Conservation (phyloP, 2,329 filamentous ascomycete genomes). For the Aureobasidium mangrovei region DNA sequence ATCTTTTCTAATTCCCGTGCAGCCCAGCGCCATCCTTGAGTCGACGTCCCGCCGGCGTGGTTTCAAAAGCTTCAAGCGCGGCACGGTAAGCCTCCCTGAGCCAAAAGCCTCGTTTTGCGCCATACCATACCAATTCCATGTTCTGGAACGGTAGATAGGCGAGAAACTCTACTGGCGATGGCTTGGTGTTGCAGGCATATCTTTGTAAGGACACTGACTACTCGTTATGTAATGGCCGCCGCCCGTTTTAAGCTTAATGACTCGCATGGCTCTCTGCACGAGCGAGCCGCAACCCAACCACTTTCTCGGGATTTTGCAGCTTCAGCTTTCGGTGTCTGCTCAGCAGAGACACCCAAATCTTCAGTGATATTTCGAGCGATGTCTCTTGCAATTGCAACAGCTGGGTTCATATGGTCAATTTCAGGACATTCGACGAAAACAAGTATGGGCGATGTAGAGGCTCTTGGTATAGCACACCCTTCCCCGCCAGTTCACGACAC, state of each 20-base stretch:
- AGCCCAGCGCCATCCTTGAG: not conserved
- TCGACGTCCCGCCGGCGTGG: not conserved
- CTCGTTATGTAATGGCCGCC: not conserved
- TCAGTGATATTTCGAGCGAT: conserved; percentile 48
- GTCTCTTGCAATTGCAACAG: conserved; percentile 61
- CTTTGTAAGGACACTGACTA: not conserved
- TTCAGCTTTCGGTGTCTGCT: not conserved
- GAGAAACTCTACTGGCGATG: not conserved
- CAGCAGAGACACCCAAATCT: not conserved
- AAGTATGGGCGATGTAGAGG: conserved; percentile 64
- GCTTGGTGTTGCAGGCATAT: not conserved
- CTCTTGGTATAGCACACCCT: conserved; percentile 55
- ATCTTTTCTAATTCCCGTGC: not conserved
- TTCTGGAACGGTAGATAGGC: conserved; percentile 5
- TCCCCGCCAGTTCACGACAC: conserved; percentile 36
- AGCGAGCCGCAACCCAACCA: conserved; percentile 6
- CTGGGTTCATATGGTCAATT: conserved; percentile 74
- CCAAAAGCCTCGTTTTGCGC: not conserved
- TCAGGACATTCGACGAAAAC: conserved; percentile 69
- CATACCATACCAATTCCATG: not conserved
- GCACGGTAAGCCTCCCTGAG: not conserved
- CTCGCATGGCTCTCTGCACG: conserved; percentile 2
- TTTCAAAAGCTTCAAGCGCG: not conserved
- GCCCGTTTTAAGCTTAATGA: conserved; percentile 7
- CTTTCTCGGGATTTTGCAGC: conserved; percentile 6